These are phyloP conservation scores for Pseudoneurospora amorphoporcata DNA, from an alignment of 495 filamentous ascomycete genomes.

Conservation along the genomic window DNA sequence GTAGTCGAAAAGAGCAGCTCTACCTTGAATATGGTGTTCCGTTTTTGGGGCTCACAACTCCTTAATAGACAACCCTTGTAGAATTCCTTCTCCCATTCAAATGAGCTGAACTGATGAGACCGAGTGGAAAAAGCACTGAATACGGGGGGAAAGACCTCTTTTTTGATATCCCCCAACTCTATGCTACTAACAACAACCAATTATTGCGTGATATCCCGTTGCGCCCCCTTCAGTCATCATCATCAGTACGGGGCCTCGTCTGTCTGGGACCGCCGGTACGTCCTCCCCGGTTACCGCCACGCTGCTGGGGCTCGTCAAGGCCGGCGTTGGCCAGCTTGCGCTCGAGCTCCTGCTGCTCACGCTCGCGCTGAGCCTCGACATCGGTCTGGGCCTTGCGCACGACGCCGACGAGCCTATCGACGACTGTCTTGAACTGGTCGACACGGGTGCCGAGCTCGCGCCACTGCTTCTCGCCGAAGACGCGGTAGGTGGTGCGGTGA, in stretches of 20 bases:
- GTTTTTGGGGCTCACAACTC: not conserved
- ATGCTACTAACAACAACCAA: not conserved
- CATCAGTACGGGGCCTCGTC: constrained; percentile 33
- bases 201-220: not conserved
- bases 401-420: constrained; percentile 63
- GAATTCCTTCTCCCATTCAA: not conserved
- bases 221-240: constrained; percentile 31
- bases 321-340: constrained; percentile 39
- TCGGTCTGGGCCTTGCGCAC: constrained; percentile 69
- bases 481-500: constrained; percentile 86
- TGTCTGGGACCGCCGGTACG: not conserved
- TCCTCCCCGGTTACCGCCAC: constrained; percentile 7
- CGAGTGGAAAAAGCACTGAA: not conserved
- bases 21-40: not conserved
- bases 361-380: constrained; percentile 46
- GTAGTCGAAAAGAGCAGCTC: not conserved
- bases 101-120: not conserved
- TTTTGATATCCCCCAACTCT: not conserved
- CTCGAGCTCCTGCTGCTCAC: constrained; percentile 48
- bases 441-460: constrained; percentile 78
- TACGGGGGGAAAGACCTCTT: not conserved
- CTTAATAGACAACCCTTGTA: not conserved
- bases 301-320: constrained; percentile 21
- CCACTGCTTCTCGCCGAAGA: constrained; percentile 98
- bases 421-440: constrained; percentile 76